Percentiles rank a stretch among this genome's conserved stretches.
Evolutionary conservation across 148 eudicot genomes (phyloP).

Genomic region (Bassia scoparia): DNA sequence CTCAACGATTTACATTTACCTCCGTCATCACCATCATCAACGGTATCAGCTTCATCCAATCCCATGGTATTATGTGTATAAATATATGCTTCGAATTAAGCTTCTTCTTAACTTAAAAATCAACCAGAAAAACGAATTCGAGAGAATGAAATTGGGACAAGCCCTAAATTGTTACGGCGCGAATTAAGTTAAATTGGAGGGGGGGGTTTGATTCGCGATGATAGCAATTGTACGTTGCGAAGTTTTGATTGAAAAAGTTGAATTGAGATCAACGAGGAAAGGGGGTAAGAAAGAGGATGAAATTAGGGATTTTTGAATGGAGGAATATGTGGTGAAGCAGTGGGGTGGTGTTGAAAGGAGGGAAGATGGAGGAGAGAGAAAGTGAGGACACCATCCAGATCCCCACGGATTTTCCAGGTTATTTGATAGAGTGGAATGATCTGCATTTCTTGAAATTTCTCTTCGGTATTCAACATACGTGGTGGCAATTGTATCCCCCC

Average conservation of each 20-base stretch:
- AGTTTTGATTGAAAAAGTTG: not conserved
- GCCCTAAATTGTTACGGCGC: too few relatives aligned
- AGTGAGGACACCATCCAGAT: not conserved
- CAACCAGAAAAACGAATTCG: slow-evolving; percentile 26
- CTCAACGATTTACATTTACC: slow-evolving; percentile 37
- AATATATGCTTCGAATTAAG: not conserved
- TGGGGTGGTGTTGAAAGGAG: slow-evolving; percentile 5
- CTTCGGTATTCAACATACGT: too few relatives aligned
- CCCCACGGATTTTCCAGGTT: too few relatives aligned
- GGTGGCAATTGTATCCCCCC: too few relatives aligned
- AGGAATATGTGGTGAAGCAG: slow-evolving; percentile 24
- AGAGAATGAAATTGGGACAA: too few relatives aligned
- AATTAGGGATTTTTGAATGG: not conserved
- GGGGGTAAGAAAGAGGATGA: not conserved
- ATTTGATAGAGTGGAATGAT: too few relatives aligned
- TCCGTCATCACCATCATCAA: slow-evolving; percentile 38
- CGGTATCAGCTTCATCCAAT: slow-evolving; percentile 45
- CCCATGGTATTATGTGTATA: slow-evolving; percentile 57
- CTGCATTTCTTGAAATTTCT: too few relatives aligned
- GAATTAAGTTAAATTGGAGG: too few relatives aligned
- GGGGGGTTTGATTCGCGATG: too few relatives aligned
- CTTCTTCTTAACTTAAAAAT: not conserved
- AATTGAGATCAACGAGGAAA: not conserved
- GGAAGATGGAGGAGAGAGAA: not conserved
- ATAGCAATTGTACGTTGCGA: too few relatives aligned